Percentiles rank a stretch among this genome's conserved stretches.
These are phyloP conservation scores for Suillus fuscotomentosus DNA, from an alignment of 768 basidiomycete species.

Conservation along the genomic window DNA sequence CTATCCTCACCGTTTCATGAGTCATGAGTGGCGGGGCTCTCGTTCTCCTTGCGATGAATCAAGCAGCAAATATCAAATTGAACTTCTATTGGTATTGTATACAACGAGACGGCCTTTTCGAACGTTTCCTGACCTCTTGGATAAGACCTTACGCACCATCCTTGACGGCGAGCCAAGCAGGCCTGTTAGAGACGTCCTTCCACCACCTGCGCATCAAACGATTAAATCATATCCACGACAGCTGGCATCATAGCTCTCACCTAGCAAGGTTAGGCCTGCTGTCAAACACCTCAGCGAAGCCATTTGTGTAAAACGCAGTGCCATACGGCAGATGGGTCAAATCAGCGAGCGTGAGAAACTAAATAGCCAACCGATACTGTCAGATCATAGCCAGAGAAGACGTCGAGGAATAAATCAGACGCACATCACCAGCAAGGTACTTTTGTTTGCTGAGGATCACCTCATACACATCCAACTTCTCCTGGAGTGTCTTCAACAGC, in stretches of 20 bases:
- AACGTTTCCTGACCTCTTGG: background rate
- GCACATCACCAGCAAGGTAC: constrained; percentile 57
- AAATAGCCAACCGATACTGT: background rate
- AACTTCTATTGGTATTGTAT: background rate
- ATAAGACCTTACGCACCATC: constrained; percentile 21
- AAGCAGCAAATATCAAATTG: background rate
- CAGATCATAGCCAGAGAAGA: background rate
- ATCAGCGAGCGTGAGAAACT: constrained; percentile 56
- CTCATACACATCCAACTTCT: constrained; percentile 52
- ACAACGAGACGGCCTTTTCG: background rate
- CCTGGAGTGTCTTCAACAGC: constrained; percentile 18
- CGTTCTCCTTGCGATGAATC: background rate
- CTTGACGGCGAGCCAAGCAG: constrained; percentile 47
- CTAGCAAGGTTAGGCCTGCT: constrained; percentile 43
- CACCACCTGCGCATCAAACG: constrained; percentile 43
- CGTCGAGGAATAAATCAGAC: constrained; percentile 16
- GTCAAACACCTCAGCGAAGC: constrained; percentile 27
- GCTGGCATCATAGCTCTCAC: constrained; percentile 21
- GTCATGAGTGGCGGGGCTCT: background rate
- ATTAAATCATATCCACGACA: background rate
- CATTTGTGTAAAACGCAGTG: constrained; percentile 19
- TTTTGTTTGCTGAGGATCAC: constrained; percentile 50
- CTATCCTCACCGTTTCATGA: background rate
- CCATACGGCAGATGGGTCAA: constrained; percentile 56
- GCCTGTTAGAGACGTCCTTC: constrained; percentile 43